A percentile compares a stretch with the other conserved stretches of the same genome.
phyloP scores from a whole-genome alignment of 2,329 filamentous ascomycete species.

The Aspergillus sp. region DNA sequence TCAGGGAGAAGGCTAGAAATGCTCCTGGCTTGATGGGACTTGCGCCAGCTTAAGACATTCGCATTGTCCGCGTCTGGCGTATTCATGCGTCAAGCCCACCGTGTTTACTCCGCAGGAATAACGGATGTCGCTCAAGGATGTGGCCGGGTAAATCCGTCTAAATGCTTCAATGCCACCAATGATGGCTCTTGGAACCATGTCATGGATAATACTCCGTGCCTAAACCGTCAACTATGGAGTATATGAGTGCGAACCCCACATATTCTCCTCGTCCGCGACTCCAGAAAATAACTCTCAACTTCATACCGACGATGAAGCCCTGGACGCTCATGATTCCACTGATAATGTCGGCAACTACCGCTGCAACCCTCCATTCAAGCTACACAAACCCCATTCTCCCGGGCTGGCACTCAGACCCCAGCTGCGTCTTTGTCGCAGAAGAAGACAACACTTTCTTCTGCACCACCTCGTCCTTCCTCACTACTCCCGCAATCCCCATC shows the following conservation, averaged over 20 bases:
- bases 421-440: conserved; percentile 46
- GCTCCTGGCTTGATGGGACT: too few relatives aligned
- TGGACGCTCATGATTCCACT: neutral
- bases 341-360: neutral
- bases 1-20: too few relatives aligned
- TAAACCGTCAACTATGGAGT: neutral
- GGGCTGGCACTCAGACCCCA: conserved; percentile 54
- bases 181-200: neutral
- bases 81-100: neutral
- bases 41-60: neutral
- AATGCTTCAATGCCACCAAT: neutral
- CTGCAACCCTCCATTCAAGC: neutral
- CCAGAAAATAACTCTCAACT: neutral
- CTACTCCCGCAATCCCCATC: conserved; percentile 52
- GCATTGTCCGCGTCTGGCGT: too few relatives aligned
- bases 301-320: neutral
- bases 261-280: neutral
- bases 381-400: conserved; percentile 43
- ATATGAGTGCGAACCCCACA: neutral
- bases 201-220: neutral
- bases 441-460: conserved; percentile 50
- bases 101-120: neutral
- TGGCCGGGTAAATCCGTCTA: neutral
- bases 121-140: neutral
- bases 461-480: conserved; percentile 50